These are phyloP conservation scores for Saitozyma sp. DNA, from an alignment of 768 basidiomycete species.

Conservation along the genomic window DNA sequence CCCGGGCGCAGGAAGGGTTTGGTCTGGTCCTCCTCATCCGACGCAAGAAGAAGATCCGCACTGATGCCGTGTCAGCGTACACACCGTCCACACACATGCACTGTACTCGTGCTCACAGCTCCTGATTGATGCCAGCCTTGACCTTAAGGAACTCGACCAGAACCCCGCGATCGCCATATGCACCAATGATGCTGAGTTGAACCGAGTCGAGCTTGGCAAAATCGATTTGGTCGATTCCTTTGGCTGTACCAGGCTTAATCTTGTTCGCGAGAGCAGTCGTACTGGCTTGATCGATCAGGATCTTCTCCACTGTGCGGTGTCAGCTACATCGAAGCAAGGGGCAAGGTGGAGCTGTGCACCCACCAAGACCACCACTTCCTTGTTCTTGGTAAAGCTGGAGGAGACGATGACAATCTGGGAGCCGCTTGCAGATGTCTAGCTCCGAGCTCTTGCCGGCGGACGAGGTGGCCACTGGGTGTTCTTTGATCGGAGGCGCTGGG, in stretches of 20 bases:
- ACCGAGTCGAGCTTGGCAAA: not conserved
- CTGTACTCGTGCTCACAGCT: no score
- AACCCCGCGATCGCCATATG: constrained; percentile 1
- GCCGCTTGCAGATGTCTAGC: no score
- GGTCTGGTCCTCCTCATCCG: not conserved
- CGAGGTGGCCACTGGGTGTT: no score
- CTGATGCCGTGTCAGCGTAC: no score
- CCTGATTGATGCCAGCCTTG: not conserved
- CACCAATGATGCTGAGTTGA: not conserved
- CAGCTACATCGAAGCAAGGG: not conserved
- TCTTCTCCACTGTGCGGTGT: constrained; percentile 2
- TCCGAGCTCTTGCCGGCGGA: no score
- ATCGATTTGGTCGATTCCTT: not conserved
- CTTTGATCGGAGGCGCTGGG: no score
- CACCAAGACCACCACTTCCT: constrained; percentile 1
- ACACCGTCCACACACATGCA: no score
- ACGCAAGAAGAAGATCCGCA: not conserved
- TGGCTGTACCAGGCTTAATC: not conserved
- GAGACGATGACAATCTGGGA: not conserved
- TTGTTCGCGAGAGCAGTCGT: not conserved
- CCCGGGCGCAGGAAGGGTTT: constrained; percentile 1
- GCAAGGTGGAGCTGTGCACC: not conserved
- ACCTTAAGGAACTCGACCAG: not conserved
- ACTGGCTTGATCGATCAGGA: constrained; percentile 1
- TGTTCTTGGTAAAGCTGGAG: constrained; percentile 4